Evolutionary conservation across 495 filamentous ascomycete species (phyloP).

Genomic region (Jackrogersella minutella): DNA sequence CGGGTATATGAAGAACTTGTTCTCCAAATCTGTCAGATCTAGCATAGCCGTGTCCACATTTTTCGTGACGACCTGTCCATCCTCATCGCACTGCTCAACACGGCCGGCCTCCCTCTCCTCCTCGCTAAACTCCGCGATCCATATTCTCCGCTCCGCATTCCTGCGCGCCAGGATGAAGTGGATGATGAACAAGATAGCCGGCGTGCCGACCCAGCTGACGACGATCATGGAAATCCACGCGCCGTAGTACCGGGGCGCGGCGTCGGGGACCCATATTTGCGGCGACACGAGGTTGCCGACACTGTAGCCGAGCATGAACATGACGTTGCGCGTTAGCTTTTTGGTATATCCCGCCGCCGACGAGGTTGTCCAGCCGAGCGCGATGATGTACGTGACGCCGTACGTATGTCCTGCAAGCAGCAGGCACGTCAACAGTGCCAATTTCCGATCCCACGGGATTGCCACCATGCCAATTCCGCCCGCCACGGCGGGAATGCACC

Average conservation of each 20-base stretch:
- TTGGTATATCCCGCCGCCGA: conserved; percentile 13
- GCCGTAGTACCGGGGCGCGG: conserved; percentile 14
- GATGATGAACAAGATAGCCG: not conserved
- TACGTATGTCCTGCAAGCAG: conserved; percentile 13
- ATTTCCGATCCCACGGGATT: conserved; percentile 14
- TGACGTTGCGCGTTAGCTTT: conserved; percentile 17
- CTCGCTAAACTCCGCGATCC: not conserved
- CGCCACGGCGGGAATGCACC: conserved; percentile 14
- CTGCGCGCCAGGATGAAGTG: not conserved
- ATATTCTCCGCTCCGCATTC: not conserved
- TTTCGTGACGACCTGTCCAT: not conserved
- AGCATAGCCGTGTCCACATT: conserved; percentile 9
- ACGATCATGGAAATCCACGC: conserved; percentile 17
- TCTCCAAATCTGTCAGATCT: conserved; percentile 12
- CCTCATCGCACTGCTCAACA: not conserved
- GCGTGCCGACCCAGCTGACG: conserved; percentile 8
- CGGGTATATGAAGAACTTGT: conserved; percentile 15
- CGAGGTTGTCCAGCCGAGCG: conserved; percentile 18
- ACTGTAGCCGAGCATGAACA: conserved; percentile 16
- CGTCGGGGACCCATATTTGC: conserved; percentile 12
- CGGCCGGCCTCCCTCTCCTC: not conserved
- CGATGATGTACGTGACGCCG: conserved; percentile 15
- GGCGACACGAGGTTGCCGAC: conserved; percentile 15
- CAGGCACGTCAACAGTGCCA: not conserved
- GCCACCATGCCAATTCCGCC: conserved; percentile 18